Base-by-base conservation (phyloP, 768 basidiomycete genomes). In the Boletus patriciae region DNA sequence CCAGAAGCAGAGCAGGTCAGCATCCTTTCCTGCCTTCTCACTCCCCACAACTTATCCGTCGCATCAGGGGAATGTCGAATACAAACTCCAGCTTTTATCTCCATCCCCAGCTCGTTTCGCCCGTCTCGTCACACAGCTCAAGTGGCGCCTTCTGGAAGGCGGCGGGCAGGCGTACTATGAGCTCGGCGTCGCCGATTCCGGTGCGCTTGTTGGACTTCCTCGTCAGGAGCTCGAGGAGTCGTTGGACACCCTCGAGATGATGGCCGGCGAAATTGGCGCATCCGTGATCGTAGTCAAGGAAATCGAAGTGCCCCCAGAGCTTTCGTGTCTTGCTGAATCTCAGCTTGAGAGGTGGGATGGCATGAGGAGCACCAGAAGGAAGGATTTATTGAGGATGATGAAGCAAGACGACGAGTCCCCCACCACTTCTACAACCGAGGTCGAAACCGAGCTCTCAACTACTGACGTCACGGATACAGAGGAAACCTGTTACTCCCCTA, bases 211-310 rank as follows among this genome's bases (percentile, higher is more conserved):
- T 49, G 95, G 95, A 2, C 81, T 98, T 6, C 77, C 81, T 4
- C 77, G 82, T 59, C 71, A 73, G 3, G 88, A 95, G 69, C 83
- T 98, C 61, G 88, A 90, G 55, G 81, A 82, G 62, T 92, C 89
- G 3, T 74, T 98, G 38, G 85, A 87, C 64, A 96, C 94, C 0
- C 83, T 98, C 15, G 91, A 91, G 69, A 85, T 84, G 77, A 98
- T 98, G 95, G 94, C 94, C 0, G 85, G 87, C 25, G 94, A 96
- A 67, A 88, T 98, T 40, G 94, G 93, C 2, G 95, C 92, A 0
- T 91, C 90, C 25, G 92, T 97, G 54, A 85, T 94, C 46, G 84
- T 97, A 29, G 88, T 94, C 16, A 92, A 92, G 74, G 92, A 94
- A 67, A 84, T 96, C 29, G 88, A 90, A 63, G 84, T 94, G 0